These are phyloP conservation scores for Mytilinidion resinicola DNA, from an alignment of 495 filamentous ascomycete genomes.

Conservation along the genomic window DNA sequence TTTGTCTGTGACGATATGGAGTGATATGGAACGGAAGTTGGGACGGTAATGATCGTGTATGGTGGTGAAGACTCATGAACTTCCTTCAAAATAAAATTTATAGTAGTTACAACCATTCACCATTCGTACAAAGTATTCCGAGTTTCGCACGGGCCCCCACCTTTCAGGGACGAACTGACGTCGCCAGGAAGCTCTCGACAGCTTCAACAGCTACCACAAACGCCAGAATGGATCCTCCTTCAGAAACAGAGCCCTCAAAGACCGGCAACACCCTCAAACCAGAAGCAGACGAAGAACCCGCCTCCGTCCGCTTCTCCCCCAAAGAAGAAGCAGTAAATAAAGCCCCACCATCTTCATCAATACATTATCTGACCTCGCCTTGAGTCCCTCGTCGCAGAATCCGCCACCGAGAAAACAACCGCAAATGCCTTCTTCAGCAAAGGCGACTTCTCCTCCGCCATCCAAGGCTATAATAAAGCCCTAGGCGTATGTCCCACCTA, in stretches of 20 bases:
- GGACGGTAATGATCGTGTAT: background rate
- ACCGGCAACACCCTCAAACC: slow-evolving; percentile 8
- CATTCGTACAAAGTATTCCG: background rate
- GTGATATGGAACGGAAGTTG: background rate
- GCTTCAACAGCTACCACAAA: background rate
- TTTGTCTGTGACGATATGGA: background rate
- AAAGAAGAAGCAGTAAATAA: slow-evolving; percentile 67
- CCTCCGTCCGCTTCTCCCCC: slow-evolving; percentile 50
- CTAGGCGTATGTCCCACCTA: slow-evolving; percentile 77
- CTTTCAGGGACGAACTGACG: no score
- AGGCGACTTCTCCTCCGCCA: slow-evolving; percentile 72
- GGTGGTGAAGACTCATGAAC: background rate
- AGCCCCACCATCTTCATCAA: background rate
- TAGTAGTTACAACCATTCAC: no score
- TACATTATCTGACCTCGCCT: background rate
- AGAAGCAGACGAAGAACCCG: slow-evolving; percentile 4
- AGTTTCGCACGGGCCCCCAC: no score
- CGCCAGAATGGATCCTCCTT: background rate
- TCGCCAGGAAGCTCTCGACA: no score
- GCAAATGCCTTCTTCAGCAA: slow-evolving; percentile 73
- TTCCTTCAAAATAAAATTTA: background rate
- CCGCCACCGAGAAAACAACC: slow-evolving; percentile 64
- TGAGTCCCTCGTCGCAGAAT: slow-evolving; percentile 65
- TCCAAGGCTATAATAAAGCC: slow-evolving; percentile 82
- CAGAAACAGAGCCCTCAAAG: background rate